Conservation (phyloP, 1,284 basidiomycete genomes). For the Microbotryum violaceum region DNA sequence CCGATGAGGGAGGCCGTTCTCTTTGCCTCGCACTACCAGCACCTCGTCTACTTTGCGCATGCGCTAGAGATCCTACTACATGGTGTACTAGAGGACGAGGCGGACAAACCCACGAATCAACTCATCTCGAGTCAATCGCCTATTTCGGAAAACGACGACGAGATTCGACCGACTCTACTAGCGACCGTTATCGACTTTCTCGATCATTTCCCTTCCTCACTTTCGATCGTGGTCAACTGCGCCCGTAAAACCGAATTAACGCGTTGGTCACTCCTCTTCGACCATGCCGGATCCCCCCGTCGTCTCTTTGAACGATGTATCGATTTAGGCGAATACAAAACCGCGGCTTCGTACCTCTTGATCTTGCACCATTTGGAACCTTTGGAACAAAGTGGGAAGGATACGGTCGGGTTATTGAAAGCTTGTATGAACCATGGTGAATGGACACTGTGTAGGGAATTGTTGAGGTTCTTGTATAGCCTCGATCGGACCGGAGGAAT, state of each 20-base stretch:
- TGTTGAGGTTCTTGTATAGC: slow-evolving; percentile 82
- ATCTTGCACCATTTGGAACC: slow-evolving; percentile 90
- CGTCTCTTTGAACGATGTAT: slow-evolving; percentile 50
- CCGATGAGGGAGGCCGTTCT: slow-evolving; percentile 71
- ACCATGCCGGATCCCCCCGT: slow-evolving; percentile 39
- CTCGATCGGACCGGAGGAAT: slow-evolving; percentile 69
- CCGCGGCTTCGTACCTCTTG: slow-evolving; percentile 85
- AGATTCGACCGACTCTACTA: slow-evolving; percentile 44
- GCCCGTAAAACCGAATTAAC: slow-evolving; percentile 95
- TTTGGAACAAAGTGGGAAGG: slow-evolving; percentile 63
- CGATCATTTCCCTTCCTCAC: slow-evolving; percentile 81
- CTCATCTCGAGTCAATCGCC: neutral
- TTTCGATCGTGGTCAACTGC: slow-evolving; percentile 92
- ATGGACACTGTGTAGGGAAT: slow-evolving; percentile 61
- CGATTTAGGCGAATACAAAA: slow-evolving; percentile 63
- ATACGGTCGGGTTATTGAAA: slow-evolving; percentile 68
- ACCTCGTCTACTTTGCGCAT: slow-evolving; percentile 87
- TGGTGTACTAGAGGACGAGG: slow-evolving; percentile 86
- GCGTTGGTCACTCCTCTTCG: slow-evolving; percentile 78
- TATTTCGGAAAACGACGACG: too few species aligned
- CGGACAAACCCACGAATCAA: slow-evolving; percentile 38
- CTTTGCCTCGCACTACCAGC: slow-evolving; percentile 78
- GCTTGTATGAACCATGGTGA: slow-evolving; percentile 62
- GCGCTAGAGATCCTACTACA: slow-evolving; percentile 90
- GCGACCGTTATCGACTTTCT: slow-evolving; percentile 76